Conservation (phyloP, 148 eudicot genomes). For the Cornus kousa region DNA sequence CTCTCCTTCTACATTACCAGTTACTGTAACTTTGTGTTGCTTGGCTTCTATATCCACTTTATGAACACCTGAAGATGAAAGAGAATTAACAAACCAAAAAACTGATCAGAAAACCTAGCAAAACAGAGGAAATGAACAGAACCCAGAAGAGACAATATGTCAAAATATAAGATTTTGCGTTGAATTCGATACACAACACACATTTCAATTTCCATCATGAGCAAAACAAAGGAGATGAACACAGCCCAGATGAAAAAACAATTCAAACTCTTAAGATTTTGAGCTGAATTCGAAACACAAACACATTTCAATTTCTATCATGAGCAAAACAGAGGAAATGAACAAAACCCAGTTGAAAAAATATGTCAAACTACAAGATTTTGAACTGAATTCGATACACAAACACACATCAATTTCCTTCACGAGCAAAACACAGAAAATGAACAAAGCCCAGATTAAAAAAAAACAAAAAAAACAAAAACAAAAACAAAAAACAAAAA, state of each 20-base stretch:
- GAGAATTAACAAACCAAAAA: background rate
- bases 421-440: background rate
- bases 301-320: too few relatives aligned
- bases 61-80: constrained; percentile 50
- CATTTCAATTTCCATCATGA: background rate
- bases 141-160: background rate
- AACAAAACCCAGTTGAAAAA: background rate
- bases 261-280: too few relatives aligned
- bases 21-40: constrained; percentile 60
- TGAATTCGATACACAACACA: background rate
- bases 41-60: constrained; percentile 48
- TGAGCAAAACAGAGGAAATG: too few relatives aligned
- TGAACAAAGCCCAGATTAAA: too few relatives aligned
- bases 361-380: background rate
- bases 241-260: too few relatives aligned
- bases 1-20: constrained; percentile 56
- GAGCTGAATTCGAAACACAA: too few relatives aligned
- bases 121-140: background rate
- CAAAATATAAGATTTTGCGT: background rate
- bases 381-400: background rate
- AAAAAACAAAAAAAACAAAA: too few relatives aligned
- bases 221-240: too few relatives aligned
- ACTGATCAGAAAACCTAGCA: too few relatives aligned
- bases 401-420: background rate
- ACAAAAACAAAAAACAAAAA: too few relatives aligned